Evolutionary conservation across 2,329 filamentous ascomycete species (phyloP), one percentile per base, ranked within the genome.

Genomic region (Cucurbitaria berberidis): DNA sequence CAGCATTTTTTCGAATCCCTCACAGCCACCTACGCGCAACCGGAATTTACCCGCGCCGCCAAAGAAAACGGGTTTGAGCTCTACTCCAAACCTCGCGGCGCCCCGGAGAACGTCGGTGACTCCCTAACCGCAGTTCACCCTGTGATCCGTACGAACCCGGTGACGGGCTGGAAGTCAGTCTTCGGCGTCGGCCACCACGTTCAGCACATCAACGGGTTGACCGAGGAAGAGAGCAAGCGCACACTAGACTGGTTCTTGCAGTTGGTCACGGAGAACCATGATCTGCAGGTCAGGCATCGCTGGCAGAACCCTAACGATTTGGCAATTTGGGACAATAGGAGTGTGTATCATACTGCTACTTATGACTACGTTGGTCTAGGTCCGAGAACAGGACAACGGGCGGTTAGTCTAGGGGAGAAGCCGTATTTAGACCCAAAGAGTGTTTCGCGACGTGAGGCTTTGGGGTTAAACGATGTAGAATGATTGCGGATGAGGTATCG

Each of bases 241-340:
- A 58, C 80, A 13, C 58, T 81, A 41, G 72, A 77, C 45, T 78
- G 74, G 70, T 80, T 82, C 55, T 57, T 75, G 5, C 57, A 68
- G 24, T 52, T 78, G 9, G 72, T 82, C 13, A 63, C 72, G 1
- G 74, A 81, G 51, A 82, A 80, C 62, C 81, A 83, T 60, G 81
- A 83, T 55, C 59, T 82, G 47, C 80, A 81, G 61, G 79, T 82
- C 4, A 60, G 81, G 18, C 76, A 79, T 59, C 74, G 77, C 56
- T 83, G 81, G 81, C 69, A 74, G 65, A 80, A 80, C 55, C 57
- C 68, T 54, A 80, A 83, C 21, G 63, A 68, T 43, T 32, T 65
- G 71, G 81, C 84, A 1, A 86, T 89, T 52, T 89, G 86, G 86
- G 86, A 89, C 64, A 89, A 89, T 57, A 74, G 84, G 8, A 81